Base-by-base conservation (phyloP, 257 asterid genomes). In the Penstemon davidsonii region DNA sequence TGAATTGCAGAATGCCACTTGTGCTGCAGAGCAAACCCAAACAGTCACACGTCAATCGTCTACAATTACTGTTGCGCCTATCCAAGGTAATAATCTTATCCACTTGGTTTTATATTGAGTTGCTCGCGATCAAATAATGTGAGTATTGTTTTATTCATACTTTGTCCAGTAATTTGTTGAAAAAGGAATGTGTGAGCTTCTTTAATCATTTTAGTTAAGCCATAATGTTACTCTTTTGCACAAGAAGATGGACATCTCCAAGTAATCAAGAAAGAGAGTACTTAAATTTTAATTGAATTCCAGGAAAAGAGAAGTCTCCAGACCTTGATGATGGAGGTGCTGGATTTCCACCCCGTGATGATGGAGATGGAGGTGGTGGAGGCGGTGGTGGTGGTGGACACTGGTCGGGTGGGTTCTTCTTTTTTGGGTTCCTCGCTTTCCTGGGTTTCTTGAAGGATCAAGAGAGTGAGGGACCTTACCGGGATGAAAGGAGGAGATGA, bases 271-370 rank as follows among this genome's bases (percentile, higher is more conserved):
- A 62, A 39, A 1, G 33, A 25, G 33, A 25, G 33, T 25, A 25
- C 33, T n/a, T n/a, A 12, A 11, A 2, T 39, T 59, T 51, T 33
- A 3, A 46, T 18, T 52, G 65, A 25, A 54, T 75, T 76, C 10
- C 84, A 87, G 96, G 95, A 41, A 85, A 87, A 77, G 96, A 89
- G 55, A 85, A 89, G 74, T 88, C 97, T 74, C 97, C 95, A 7
- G 93, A 85, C 5, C 95, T 91, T 13, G 97, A 91, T 76, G 95
- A 88, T 75, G 96, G 96, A n/a, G 97, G 97, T 38, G 25, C 82
- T 3, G 97, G 96, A 69, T 72, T 91, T 67, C 95, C 97, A 25
- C 97, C 97, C 5, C 85, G 93, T 36, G 97, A 87, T 74, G 97
- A 88, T 65, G 95, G 78, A 7, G 97, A 72, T 43, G 97, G 87